Evolutionary conservation across 2,329 filamentous ascomycete genomes (phyloP).

Genomic region (Microdochium trichocladiopsis): DNA sequence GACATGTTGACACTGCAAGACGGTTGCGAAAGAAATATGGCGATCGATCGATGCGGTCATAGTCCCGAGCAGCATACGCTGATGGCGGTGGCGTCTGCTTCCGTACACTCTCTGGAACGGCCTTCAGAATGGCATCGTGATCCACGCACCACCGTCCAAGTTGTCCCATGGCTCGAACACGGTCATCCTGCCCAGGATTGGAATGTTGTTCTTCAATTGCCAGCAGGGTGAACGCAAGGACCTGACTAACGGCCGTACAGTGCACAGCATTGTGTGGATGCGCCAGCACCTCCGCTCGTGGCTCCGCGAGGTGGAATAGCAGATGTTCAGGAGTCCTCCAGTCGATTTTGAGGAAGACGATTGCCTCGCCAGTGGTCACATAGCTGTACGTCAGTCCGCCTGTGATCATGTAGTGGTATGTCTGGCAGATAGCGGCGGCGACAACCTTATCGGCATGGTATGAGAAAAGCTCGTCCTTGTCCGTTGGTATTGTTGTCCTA

Average conservation of each 20-base stretch:
- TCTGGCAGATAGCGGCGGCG: too few relatives aligned
- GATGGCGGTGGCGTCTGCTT: neutral
- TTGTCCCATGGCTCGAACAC: neutral
- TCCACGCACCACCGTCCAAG: neutral
- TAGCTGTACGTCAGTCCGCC: too few relatives aligned
- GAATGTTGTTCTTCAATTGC: neutral
- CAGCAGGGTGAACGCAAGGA: too few relatives aligned
- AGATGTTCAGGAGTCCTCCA: neutral
- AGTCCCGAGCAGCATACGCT: neutral
- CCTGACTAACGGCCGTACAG: neutral
- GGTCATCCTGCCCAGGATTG: neutral
- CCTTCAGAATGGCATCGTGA: neutral
- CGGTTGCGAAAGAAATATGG: neutral
- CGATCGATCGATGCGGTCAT: neutral
- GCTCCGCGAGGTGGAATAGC: neutral
- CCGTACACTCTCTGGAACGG: neutral
- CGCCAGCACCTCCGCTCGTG: neutral
- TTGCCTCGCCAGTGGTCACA: too few relatives aligned
- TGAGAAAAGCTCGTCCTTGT: too few relatives aligned
- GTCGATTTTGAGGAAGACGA: too few relatives aligned
- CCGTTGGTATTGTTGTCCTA: too few relatives aligned
- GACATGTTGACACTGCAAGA: neutral
- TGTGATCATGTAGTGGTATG: too few relatives aligned
- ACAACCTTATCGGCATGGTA: too few relatives aligned
- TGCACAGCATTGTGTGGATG: neutral